Percentiles rank a stretch among this genome's conserved stretches.
Conservation (phyloP, 1,284 basidiomycete genomes). For the Kalmanozyma brasiliensis region DNA sequence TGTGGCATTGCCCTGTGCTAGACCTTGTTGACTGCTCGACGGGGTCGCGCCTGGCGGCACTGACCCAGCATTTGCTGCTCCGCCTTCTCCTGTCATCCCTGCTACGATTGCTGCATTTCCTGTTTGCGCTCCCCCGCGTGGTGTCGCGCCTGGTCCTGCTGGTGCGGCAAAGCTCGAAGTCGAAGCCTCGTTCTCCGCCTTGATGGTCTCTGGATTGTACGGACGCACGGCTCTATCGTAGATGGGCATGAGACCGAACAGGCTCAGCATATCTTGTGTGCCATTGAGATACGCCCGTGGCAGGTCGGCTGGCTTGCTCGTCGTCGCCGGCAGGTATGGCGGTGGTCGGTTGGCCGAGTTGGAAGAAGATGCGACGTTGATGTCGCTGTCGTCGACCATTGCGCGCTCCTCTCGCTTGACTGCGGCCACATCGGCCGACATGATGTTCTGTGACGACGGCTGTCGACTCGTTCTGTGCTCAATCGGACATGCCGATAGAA, state of each 20-base stretch:
- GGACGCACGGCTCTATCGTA: conserved; percentile 58
- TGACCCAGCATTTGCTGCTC: background rate
- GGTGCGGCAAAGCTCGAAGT: background rate
- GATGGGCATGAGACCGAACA: conserved; percentile 56
- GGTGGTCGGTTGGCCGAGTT: conserved; percentile 12
- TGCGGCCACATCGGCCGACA: conserved; percentile 18
- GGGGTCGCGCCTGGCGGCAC: conserved; percentile 8
- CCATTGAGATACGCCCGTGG: conserved; percentile 50
- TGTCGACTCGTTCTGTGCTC: background rate
- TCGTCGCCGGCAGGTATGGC: conserved; percentile 34
- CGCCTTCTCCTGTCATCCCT: background rate
- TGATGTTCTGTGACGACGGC: background rate
- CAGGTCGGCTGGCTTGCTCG: conserved; percentile 28
- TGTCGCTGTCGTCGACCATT: background rate
- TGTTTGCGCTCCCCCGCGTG: background rate
- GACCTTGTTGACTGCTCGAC: conserved; percentile 4
- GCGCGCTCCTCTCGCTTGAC: conserved; percentile 20
- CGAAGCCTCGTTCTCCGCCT: conserved; percentile 17
- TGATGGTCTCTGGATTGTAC: conserved; percentile 41
- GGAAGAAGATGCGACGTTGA: conserved; percentile 9
- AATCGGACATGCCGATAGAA: too few relatives aligned
- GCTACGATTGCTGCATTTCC: background rate
- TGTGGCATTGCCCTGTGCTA: conserved; percentile 5
- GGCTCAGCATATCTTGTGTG: conserved; percentile 54
- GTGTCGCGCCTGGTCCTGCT: background rate